Conservation (phyloP, 257 asterid genomes). For the Asclepias syriaca region DNA sequence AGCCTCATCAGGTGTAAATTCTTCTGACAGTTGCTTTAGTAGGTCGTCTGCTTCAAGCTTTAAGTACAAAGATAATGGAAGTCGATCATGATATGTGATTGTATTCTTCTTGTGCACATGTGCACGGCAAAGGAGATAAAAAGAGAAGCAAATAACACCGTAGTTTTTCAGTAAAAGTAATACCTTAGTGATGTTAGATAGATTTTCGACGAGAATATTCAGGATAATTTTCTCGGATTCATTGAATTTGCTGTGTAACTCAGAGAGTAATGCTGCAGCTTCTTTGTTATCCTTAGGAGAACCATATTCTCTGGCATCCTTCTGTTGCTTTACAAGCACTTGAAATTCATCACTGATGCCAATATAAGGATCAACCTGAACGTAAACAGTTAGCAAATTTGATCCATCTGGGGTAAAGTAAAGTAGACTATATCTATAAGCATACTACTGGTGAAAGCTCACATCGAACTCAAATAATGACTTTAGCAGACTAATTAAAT, state of each 20-base stretch:
- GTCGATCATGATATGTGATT: constrained; percentile 1
- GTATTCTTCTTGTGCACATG: background rate
- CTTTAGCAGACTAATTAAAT: constrained; percentile 45
- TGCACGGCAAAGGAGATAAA: background rate
- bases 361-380: constrained; percentile 75
- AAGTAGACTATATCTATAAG: background rate
- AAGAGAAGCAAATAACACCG: background rate
- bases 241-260: constrained; percentile 43
- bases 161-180: background rate
- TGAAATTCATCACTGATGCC: constrained; percentile 82
- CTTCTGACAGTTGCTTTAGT: constrained; percentile 64
- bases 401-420: background rate
- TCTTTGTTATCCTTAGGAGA: constrained; percentile 58
- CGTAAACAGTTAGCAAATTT: background rate
- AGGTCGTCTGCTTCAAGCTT: constrained; percentile 74
- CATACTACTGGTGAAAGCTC: constrained; percentile 31
- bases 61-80: constrained; percentile 18
- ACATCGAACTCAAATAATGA: constrained; percentile 53
- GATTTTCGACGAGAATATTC: constrained; percentile 45
- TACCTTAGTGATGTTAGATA: constrained; percentile 67
- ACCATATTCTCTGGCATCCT: constrained; percentile 52
- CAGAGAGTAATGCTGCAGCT: constrained; percentile 55
- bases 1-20: constrained; percentile 75
- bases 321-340: constrained; percentile 58
- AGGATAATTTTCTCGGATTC: constrained; percentile 47